Evolutionary conservation across 1,284 basidiomycete species (phyloP).

Genomic region (Malassezia sympodialis): DNA sequence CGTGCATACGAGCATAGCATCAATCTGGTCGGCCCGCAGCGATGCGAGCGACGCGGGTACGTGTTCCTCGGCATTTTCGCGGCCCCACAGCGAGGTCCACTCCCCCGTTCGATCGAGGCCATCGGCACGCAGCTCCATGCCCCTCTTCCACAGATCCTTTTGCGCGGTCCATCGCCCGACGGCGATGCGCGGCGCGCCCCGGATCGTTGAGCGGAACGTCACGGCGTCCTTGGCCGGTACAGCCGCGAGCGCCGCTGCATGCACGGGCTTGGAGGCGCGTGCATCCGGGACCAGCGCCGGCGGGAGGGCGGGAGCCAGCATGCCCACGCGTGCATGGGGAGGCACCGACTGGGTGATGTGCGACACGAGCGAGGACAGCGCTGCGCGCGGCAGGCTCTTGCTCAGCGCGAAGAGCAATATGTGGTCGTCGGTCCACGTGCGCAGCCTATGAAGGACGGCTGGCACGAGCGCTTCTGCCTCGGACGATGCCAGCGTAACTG

Average conservation of each 20-base stretch:
- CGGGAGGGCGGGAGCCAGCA: conserved; percentile 19
- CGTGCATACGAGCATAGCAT: conserved; percentile 57
- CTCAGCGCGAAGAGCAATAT: conserved; percentile 28
- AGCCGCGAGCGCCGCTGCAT: conserved; percentile 27
- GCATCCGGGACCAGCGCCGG: conserved; percentile 23
- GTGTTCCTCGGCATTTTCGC: conserved; percentile 29
- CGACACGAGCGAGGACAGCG: conserved; percentile 23
- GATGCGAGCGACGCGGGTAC: conserved; percentile 21
- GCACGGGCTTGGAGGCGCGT: conserved; percentile 13
- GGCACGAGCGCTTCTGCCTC: background rate
- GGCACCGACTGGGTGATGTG: conserved; percentile 20
- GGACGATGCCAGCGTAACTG: background rate
- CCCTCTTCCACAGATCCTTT: conserved; percentile 30
- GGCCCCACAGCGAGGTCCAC: conserved; percentile 37
- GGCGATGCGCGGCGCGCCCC: conserved; percentile 24
- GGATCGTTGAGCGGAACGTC: conserved; percentile 32
- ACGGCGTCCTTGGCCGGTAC: conserved; percentile 24
- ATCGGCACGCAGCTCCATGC: conserved; percentile 23
- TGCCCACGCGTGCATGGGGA: conserved; percentile 9
- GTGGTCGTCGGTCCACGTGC: background rate
- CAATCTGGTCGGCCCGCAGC: conserved; percentile 42
- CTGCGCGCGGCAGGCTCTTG: conserved; percentile 27
- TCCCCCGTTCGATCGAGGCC: conserved; percentile 23
- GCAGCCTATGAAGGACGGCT: background rate
- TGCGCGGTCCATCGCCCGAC: conserved; percentile 33